phyloP scores from a whole-genome alignment of 2,329 filamentous ascomycete genomes.

The Fusarium dimerum region DNA sequence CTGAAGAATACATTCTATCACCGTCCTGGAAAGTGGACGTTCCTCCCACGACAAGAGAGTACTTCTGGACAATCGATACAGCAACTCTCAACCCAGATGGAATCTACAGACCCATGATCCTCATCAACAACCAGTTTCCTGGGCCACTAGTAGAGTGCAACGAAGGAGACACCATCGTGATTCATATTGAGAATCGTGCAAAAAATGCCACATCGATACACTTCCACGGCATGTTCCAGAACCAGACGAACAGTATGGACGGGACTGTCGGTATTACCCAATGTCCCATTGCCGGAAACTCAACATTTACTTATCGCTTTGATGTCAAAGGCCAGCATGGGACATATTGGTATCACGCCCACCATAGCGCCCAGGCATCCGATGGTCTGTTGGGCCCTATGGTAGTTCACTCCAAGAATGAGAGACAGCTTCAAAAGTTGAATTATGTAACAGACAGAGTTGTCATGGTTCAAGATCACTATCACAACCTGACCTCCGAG shows the following conservation, averaged over 20 bases:
- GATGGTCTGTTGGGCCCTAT: constrained; percentile 70
- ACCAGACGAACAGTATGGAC: constrained; percentile 74
- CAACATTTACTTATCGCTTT: constrained; percentile 68
- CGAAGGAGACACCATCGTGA: constrained; percentile 69
- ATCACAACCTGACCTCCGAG: constrained; percentile 58
- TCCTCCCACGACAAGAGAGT: constrained; percentile 52
- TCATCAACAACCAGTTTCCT: constrained; percentile 75
- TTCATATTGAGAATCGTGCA: constrained; percentile 69
- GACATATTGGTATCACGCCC: constrained; percentile 65
- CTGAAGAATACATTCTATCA: constrained; percentile 58
- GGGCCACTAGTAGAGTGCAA: constrained; percentile 73
- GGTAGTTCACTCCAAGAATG: constrained; percentile 61
- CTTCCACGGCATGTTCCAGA: constrained; percentile 78
- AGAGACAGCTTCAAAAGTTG: constrained; percentile 30
- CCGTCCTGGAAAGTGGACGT: constrained; percentile 56
- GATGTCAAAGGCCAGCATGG: constrained; percentile 54
- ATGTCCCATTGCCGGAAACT: constrained; percentile 64
- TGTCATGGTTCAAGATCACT: constrained; percentile 72
- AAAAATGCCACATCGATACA: constrained; percentile 69
- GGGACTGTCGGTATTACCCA: constrained; percentile 69
- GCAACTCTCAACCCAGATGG: constrained; percentile 62
- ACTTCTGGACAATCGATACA: constrained; percentile 61
- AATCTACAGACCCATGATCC: constrained; percentile 58
- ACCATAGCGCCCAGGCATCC: constrained; percentile 63
- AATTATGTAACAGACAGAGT: constrained; percentile 52